These are phyloP conservation scores for Blastocystis sp. DNA, from an alignment of 352 stramenopile genomes.

Conservation along the genomic window DNA sequence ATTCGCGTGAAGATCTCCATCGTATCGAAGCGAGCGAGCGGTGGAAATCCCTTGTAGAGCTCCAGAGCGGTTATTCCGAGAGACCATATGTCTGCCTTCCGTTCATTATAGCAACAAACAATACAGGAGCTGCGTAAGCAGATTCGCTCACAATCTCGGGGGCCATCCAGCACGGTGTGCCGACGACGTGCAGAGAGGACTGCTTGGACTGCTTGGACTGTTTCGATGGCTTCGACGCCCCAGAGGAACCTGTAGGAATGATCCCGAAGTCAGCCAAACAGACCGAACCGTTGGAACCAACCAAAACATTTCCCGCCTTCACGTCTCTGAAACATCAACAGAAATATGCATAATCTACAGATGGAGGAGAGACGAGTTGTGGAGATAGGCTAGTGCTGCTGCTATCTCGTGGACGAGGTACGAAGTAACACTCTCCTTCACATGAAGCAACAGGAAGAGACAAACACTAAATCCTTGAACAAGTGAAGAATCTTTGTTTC, in stretches of 20 bases:
- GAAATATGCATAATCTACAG: not conserved
- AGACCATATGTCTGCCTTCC: slow-evolving; percentile 39
- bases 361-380: slow-evolving; percentile 8
- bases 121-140: not conserved
- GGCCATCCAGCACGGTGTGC: slow-evolving; percentile 57
- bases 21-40: slow-evolving; percentile 22
- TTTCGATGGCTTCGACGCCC: not conserved
- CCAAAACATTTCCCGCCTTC: slow-evolving; percentile 53
- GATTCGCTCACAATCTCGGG: not conserved
- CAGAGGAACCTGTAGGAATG: not conserved
- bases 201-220: not conserved
- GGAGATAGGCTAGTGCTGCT: not conserved
- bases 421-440: not conserved
- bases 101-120: not conserved
- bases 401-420: not conserved
- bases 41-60: slow-evolving; percentile 14
- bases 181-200: not conserved
- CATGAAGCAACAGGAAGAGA: not conserved
- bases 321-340: slow-evolving; percentile 13
- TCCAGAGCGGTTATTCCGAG: slow-evolving; percentile 55
- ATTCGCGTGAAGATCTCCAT: not conserved
- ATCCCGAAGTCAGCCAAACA: slow-evolving; percentile 51
- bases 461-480: slow-evolving; percentile 1
- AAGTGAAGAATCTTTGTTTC: not conserved
- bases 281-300: not conserved